A percentile compares a stretch with the other conserved stretches of the same genome.
Evolutionary conservation across 306 rosid genomes (phyloP).

Genomic region (Cucumis melo): DNA sequence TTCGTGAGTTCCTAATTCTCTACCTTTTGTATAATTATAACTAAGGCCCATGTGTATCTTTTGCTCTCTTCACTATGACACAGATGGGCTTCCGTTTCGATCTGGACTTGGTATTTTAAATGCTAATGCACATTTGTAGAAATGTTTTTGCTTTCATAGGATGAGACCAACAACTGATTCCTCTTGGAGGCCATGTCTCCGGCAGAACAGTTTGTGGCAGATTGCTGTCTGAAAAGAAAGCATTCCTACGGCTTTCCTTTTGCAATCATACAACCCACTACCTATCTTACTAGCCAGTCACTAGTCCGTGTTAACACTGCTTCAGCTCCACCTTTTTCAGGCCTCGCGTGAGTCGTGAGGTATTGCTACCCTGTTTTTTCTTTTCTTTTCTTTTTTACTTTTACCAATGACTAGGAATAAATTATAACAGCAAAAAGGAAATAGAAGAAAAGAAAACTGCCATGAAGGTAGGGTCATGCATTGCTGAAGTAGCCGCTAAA

Average conservation of each 20-base stretch:
- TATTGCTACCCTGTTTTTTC: neutral
- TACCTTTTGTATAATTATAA: neutral
- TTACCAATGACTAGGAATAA: slow-evolving; percentile 18
- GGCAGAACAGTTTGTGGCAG: neutral
- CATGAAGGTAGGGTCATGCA: too few species aligned
- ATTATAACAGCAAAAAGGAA: too few species aligned
- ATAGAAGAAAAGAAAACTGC: too few species aligned
- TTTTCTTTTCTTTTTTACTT: neutral
- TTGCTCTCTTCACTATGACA: neutral
- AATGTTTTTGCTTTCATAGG: neutral
- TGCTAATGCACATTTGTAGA: neutral
- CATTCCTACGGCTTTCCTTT: slow-evolving; percentile 5
- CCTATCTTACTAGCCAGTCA: neutral
- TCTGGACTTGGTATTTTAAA: neutral
- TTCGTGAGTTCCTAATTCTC: neutral
- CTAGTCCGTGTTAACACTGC: neutral
- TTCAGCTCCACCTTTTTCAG: slow-evolving; percentile 1
- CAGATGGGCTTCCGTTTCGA: neutral
- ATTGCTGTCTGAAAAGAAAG: neutral
- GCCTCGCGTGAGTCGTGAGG: neutral
- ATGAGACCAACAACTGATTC: neutral
- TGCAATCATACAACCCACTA: slow-evolving; percentile 5
- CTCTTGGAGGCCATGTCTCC: neutral
- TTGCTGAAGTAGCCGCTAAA: neutral
- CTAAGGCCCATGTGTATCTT: neutral